These are phyloP conservation scores for Mortierella sp. DNA, from an alignment of 371 early-diverging fungal species.

Conservation along the genomic window DNA sequence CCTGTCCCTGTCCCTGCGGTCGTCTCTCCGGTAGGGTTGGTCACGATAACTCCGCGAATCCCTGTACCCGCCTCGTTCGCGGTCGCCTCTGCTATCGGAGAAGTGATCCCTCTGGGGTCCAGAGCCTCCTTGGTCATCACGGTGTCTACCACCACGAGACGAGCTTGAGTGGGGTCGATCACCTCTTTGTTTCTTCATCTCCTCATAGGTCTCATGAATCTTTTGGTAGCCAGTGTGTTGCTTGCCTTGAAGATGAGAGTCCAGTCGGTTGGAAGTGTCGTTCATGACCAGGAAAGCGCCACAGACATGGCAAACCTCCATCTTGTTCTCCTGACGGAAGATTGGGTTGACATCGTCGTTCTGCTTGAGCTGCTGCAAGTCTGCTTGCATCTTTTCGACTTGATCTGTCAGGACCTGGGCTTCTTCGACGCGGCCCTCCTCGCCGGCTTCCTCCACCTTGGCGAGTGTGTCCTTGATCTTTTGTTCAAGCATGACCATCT, in stretches of 20 bases:
- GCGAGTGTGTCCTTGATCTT: conserved; percentile 81
- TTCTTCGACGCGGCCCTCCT: conserved; percentile 86
- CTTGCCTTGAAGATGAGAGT: conserved; percentile 91
- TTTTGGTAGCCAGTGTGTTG: conserved; percentile 91
- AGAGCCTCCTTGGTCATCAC: conserved; percentile 36
- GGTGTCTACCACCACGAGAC: conserved; percentile 21
- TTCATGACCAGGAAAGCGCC: conserved; percentile 91
- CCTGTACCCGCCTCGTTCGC: conserved; percentile 51
- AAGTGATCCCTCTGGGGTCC: conserved; percentile 47
- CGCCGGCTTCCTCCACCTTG: conserved; percentile 82
- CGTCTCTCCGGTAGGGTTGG: conserved; percentile 53
- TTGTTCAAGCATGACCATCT: conserved; percentile 86
- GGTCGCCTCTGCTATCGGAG: conserved; percentile 38
- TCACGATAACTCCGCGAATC: conserved; percentile 50
- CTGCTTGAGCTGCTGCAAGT: conserved; percentile 73
- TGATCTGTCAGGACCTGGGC: conserved; percentile 75
- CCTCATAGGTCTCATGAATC: conserved; percentile 85
- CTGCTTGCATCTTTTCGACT: conserved; percentile 76
- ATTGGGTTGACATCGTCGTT: conserved; percentile 74
- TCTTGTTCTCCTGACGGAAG: conserved; percentile 81
- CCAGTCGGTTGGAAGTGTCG: conserved; percentile 85
- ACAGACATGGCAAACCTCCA: conserved; percentile 93
- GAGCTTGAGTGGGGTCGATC: conserved; percentile 21
- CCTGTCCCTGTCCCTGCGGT: conserved; percentile 51
- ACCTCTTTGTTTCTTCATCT: conserved; percentile 66